These are phyloP conservation scores for Achlya hypogyna DNA, from an alignment of 352 stramenopile species.

Conservation along the genomic window DNA sequence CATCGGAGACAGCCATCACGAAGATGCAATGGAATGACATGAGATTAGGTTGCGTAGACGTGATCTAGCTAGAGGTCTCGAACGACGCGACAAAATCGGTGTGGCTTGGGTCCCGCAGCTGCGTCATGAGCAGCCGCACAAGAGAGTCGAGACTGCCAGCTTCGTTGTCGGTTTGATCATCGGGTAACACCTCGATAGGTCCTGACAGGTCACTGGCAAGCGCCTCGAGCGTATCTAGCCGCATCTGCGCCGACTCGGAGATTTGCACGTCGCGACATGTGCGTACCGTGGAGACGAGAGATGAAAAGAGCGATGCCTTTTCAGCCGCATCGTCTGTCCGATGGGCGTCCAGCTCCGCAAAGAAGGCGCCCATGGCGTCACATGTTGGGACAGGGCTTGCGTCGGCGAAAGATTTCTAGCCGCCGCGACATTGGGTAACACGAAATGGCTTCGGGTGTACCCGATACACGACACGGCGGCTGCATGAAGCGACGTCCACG, in stretches of 20 bases:
- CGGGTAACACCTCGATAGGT: not conserved
- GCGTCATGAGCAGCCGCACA: conserved; percentile 14
- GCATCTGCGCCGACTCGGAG: conserved; percentile 6
- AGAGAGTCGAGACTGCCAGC: not conserved
- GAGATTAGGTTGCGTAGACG: not conserved
- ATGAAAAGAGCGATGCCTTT: not conserved
- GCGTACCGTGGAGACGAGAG: conserved; percentile 3
- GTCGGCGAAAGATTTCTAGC: conserved; percentile 8
- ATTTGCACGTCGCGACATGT: not conserved
- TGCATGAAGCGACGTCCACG: not conserved
- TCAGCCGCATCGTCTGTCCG: not conserved
- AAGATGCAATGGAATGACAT: not conserved
- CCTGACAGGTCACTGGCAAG: not conserved
- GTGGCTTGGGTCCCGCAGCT: not conserved
- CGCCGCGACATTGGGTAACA: not conserved
- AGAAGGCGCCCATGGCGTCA: conserved; percentile 20
- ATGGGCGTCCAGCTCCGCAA: not conserved
- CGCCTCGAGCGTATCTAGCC: not conserved
- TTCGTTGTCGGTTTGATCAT: not conserved
- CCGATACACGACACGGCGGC: conserved; percentile 2
- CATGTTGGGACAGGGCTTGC: not conserved
- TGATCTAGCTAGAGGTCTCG: not conserved
- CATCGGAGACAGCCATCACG: not conserved
- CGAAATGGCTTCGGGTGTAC: not conserved
- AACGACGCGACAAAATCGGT: not conserved